Evolutionary conservation across 352 stramenopile genomes (phyloP).

Genomic region (Phytophthora rubi): DNA sequence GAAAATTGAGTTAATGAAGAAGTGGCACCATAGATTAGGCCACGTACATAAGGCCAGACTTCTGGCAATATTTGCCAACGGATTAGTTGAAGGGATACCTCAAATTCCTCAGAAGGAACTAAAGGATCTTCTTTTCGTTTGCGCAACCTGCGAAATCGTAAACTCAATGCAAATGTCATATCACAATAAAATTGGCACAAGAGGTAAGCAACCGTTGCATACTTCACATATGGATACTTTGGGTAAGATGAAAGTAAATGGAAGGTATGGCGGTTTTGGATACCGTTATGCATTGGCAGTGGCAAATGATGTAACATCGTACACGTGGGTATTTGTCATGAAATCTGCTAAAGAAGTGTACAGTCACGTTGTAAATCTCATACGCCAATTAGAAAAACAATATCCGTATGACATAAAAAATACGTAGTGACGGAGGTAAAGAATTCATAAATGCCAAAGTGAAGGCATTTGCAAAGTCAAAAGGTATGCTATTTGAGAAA

Average conservation of each 20-base stretch:
- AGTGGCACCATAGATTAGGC: not conserved
- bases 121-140: not conserved
- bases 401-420: not conserved
- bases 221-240: not conserved
- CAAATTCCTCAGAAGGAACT: not conserved
- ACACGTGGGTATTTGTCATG: not conserved
- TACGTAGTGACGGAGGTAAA: not conserved
- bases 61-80: not conserved
- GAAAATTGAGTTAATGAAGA: not conserved
- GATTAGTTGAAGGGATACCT: not conserved
- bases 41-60: not conserved
- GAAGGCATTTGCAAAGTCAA: not conserved
- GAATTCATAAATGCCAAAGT: not conserved
- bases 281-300: not conserved
- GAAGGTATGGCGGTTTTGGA: not conserved
- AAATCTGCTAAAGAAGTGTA: not conserved
- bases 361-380: not conserved
- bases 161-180: not conserved
- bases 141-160: not conserved
- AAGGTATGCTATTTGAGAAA: not conserved
- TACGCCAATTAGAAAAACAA: not conserved
- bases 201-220: not conserved
- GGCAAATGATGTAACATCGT: not conserved
- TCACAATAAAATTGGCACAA: not conserved
- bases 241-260: not conserved